Percentiles rank a stretch among this genome's conserved stretches.
phyloP scores from a whole-genome alignment of 208 protist genomes.

The Trichomonas tenax region DNA sequence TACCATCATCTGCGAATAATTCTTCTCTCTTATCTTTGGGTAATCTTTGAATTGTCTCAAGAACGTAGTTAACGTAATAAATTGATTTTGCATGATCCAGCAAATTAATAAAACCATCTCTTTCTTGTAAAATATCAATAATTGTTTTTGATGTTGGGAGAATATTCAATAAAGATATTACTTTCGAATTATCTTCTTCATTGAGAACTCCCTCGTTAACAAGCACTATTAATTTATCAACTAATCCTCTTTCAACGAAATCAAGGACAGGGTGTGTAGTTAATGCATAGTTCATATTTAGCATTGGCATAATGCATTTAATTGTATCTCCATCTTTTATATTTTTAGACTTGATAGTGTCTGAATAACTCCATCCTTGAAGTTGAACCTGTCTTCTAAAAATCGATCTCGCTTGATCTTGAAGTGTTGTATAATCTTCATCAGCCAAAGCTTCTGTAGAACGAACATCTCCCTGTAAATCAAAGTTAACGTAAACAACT shows the following conservation, averaged over 20 bases:
- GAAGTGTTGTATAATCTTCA: neutral
- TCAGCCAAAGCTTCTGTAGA: neutral
- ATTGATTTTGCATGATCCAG: neutral
- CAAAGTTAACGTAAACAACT: neutral
- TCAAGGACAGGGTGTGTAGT: neutral
- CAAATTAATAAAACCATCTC: neutral
- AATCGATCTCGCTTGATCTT: neutral
- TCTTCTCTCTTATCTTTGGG: neutral
- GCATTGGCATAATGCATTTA: neutral
- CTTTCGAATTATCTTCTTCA: neutral
- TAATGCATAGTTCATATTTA: too few species aligned
- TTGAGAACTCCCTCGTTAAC: neutral
- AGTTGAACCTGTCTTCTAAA: neutral
- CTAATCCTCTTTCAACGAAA: neutral
- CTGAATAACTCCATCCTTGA: neutral
- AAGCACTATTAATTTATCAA: neutral
- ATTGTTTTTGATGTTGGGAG: neutral
- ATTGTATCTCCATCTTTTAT: neutral
- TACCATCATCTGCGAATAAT: neutral
- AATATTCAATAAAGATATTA: neutral
- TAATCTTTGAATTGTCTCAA: neutral
- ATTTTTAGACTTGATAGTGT: neutral
- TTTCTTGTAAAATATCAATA: neutral
- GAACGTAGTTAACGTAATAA: neutral
- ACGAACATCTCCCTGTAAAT: neutral